phyloP scores from a whole-genome alignment of 306 rosid genomes.

The Arachis hypogaea region DNA sequence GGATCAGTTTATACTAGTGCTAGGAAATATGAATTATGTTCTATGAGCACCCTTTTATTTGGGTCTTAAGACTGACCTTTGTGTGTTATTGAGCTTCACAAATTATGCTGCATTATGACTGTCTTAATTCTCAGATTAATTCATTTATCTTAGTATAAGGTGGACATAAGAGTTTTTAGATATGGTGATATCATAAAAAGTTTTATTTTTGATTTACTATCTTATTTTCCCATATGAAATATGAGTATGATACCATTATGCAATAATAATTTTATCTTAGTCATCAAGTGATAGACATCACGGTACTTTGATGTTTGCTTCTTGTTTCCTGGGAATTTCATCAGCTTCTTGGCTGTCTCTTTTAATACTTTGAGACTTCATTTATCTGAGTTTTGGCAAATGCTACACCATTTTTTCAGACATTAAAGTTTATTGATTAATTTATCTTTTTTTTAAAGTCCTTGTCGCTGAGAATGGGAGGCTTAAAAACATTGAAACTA shows the following conservation, averaged over 20 bases:
- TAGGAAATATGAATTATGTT: neutral
- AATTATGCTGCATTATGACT: conserved; percentile 10
- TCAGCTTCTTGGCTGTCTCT: neutral
- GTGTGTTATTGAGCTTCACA: conserved; percentile 2
- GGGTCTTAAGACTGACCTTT: neutral
- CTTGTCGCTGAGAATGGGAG: conserved; percentile 79
- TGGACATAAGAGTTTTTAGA: neutral
- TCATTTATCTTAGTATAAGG: neutral
- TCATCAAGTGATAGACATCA: conserved; percentile 2
- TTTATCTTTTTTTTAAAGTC: conserved; percentile 47
- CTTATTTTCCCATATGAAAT: neutral
- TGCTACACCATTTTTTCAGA: conserved; percentile 17
- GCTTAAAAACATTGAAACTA: conserved; percentile 67
- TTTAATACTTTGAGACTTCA: too few relatives aligned
- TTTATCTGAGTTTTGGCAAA: neutral
- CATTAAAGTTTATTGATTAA: conserved; percentile 21
- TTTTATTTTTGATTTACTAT: neutral
- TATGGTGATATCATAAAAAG: neutral
- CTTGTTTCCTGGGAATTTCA: conserved; percentile 6
- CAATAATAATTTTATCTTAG: conserved; percentile 14
- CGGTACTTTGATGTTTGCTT: conserved; percentile 17
- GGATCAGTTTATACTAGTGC: neutral
- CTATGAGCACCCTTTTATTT: neutral
- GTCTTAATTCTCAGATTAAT: neutral
- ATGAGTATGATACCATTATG: neutral